These are phyloP conservation scores for Cicer pinnatifidum DNA, from an alignment of 306 rosid genomes.

Conservation along the genomic window DNA sequence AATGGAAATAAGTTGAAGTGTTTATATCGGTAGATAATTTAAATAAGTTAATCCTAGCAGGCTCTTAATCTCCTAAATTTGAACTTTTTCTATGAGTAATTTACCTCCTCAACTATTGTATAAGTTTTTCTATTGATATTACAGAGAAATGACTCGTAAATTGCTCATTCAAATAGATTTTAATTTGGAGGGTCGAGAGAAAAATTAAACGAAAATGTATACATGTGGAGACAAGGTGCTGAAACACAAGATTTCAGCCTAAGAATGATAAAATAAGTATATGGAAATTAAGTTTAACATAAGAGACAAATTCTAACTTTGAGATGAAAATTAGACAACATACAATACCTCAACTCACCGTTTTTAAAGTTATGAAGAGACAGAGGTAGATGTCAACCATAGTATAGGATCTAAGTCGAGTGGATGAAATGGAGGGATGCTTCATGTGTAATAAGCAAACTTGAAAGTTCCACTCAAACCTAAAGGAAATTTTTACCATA, in stretches of 20 bases:
- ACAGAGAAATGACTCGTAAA: background rate
- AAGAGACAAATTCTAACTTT: background rate
- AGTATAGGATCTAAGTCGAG: background rate
- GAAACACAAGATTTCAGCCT: background rate
- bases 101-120: background rate
- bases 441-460: background rate
- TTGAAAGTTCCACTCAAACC: background rate
- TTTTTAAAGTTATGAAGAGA: background rate
- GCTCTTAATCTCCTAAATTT: background rate
- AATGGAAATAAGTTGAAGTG: no score
- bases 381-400: background rate
- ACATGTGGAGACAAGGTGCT: background rate
- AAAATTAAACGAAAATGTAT: background rate
- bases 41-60: no score
- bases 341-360: background rate
- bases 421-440: background rate
- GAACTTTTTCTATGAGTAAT: background rate
- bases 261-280: background rate
- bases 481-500: background rate
- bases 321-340: background rate
- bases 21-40: no score
- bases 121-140: background rate
- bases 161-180: background rate
- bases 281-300: background rate
- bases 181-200: background rate